Evolutionary conservation across 2,329 filamentous ascomycete species (phyloP).

Genomic region (Monosporascus sp.): DNA sequence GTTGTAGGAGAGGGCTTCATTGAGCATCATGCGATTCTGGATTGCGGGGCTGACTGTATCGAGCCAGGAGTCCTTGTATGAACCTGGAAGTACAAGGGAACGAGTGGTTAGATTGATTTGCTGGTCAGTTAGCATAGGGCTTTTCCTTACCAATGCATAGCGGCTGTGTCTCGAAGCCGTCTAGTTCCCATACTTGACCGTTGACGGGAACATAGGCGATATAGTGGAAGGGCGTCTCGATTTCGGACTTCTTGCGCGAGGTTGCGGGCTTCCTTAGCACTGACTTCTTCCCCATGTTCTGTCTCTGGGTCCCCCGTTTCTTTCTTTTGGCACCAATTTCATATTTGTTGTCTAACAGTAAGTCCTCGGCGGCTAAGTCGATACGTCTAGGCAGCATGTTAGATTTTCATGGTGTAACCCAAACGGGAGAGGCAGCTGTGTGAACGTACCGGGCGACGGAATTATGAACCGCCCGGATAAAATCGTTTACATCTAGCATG

Average conservation of each 20-base stretch:
- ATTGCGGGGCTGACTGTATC: conserved; percentile 59
- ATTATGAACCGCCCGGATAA: conserved; percentile 80
- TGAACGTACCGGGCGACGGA: conserved; percentile 64
- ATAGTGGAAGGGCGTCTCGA: conserved; percentile 74
- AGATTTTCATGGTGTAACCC: not conserved
- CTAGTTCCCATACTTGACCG: conserved; percentile 80
- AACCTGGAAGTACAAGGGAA: conserved; percentile 30
- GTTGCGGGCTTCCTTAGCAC: conserved; percentile 27
- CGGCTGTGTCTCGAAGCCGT: conserved; percentile 73
- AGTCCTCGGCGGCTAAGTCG: conserved; percentile 69
- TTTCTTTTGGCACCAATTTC: conserved; percentile 31
- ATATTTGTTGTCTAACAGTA: conserved; percentile 56
- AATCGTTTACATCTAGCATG: conserved; percentile 65
- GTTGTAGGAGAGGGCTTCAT: conserved; percentile 66
- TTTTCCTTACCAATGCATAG: conserved; percentile 49
- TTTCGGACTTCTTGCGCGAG: conserved; percentile 33
- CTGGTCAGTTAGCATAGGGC: not conserved
- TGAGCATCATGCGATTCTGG: conserved; percentile 59
- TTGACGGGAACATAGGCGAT: conserved; percentile 77
- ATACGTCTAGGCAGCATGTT: conserved; percentile 47
- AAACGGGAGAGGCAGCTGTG: not conserved
- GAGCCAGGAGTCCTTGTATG: conserved; percentile 56
- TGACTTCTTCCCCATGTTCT: conserved; percentile 7
- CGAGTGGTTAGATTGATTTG: conserved; percentile 3
- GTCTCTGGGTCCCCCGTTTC: conserved; percentile 11